Conservation (phyloP, 805 yeast species). For the Sungouiozyma intestinalis region DNA sequence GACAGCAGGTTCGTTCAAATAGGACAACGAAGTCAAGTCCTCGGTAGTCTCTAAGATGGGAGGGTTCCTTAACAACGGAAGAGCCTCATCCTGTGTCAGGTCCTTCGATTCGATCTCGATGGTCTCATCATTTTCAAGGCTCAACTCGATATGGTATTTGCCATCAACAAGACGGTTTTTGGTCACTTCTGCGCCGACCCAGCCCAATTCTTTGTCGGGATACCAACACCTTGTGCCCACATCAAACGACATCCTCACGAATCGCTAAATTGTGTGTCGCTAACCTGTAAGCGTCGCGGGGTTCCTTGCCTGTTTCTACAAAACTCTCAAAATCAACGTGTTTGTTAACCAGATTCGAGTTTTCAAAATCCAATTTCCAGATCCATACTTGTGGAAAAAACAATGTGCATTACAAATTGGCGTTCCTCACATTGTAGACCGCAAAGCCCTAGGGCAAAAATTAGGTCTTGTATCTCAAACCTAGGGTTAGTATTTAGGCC, state of each 20-base stretch:
- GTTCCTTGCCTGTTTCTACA: no score
- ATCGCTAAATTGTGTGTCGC: no score
- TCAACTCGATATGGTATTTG: constrained; percentile 41
- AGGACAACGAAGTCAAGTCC: constrained; percentile 85
- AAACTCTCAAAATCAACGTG: neutral
- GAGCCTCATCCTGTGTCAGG: constrained; percentile 27
- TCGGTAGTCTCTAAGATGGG: constrained; percentile 88
- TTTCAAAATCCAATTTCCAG: no score
- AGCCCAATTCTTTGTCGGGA: constrained; percentile 58
- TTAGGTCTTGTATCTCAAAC: no score
- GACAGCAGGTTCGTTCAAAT: constrained; percentile 92
- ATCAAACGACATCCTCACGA: constrained; percentile 31
- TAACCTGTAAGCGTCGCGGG: no score
- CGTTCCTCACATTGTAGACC: neutral
- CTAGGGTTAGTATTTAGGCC: neutral
- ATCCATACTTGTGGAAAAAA: constrained; percentile 11
- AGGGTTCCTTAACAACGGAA: constrained; percentile 84
- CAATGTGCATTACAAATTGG: neutral
- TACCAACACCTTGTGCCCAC: constrained; percentile 68
- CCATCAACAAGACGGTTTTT: constrained; percentile 32
- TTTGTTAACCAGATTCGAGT: neutral
- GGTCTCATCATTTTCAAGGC: constrained; percentile 39
- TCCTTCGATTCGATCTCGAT: constrained; percentile 39
- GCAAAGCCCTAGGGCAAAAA: no score
- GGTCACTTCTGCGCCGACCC: constrained; percentile 60